Evolutionary conservation across 176 grass and related monocot genomes (phyloP).

Genomic region (barley (Hordeum vulgare)): DNA sequence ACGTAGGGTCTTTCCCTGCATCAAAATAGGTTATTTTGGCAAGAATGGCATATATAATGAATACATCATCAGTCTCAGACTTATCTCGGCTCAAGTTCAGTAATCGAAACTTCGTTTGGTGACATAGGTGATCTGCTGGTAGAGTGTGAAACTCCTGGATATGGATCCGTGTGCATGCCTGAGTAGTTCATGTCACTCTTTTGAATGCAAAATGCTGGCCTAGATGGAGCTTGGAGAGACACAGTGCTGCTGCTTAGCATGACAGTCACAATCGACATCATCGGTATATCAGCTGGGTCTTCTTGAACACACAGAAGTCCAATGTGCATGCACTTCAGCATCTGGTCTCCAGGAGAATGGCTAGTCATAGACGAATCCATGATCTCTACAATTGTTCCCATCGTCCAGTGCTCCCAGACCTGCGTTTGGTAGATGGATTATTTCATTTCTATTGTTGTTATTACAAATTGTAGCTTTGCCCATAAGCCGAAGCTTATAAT

Average conservation of each 20-base stretch:
- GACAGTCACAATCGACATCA: slow-evolving; percentile 54
- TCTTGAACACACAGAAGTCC: slow-evolving; percentile 81
- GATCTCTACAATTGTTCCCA: slow-evolving; percentile 34
- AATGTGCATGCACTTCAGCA: slow-evolving; percentile 45
- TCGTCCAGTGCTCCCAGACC: slow-evolving; percentile 67
- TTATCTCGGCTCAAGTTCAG: slow-evolving; percentile 57
- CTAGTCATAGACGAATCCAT: slow-evolving; percentile 34
- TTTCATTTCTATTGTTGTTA: neutral
- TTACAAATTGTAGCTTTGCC: neutral
- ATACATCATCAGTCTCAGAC: neutral
- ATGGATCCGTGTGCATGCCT: neutral
- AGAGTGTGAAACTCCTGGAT: neutral
- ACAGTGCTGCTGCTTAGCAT: slow-evolving; percentile 58
- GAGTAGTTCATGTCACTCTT: slow-evolving; percentile 26
- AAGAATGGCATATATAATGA: neutral
- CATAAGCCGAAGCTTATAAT: neutral
- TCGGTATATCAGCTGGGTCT: slow-evolving; percentile 34
- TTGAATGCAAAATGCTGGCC: slow-evolving; percentile 43
- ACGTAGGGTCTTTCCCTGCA: too few species aligned
- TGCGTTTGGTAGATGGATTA: neutral
- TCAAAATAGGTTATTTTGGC: neutral
- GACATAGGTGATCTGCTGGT: slow-evolving; percentile 26
- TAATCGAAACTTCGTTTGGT: slow-evolving; percentile 47
- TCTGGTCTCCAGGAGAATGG: slow-evolving; percentile 38
- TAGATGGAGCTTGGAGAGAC: slow-evolving; percentile 38